Evolutionary conservation across 1,139 yeast genomes (phyloP), one percentile per base, ranked within the genome.

Genomic region (Protomyces inundatus): DNA sequence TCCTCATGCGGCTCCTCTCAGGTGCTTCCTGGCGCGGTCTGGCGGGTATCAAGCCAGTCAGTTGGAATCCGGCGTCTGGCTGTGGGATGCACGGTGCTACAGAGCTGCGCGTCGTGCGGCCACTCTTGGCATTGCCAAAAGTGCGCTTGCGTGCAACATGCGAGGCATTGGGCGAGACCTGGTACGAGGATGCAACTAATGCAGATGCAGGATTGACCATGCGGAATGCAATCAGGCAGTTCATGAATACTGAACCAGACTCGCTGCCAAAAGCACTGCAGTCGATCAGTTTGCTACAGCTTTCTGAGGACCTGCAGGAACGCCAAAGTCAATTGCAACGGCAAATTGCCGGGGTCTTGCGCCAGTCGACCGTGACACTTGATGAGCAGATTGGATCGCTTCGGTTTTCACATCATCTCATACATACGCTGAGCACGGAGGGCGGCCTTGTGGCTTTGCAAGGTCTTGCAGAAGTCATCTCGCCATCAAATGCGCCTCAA

Each of bases 161-260:
- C 66, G 51, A 61, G 4, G 62, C 64, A 0, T 72, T 79, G 39
- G 65, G 69, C 0, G 70, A 87, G 0, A 61, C 66, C 0, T 88
- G 93, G 91, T 83, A 84, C 51, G 90, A 87, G 69, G 96, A 88
- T 71, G 71, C 75, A 1, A 84, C 93, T 0, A 88, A 88, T 69
- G 69, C 70, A 4, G 87, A 87, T 68, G 72, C 78, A 0, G 67
- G 69, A 3, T 76, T 86, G 59, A 87, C 93, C 0, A 71, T 75
- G 51, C 75, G 95, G 40, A 88, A 88, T 69, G 74, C 77, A 0
- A 69, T 75, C 33, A 70, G 77, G 9, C 52, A 59, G 32, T 54
- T 74, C 37, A 64, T 73, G 3, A 34, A 60, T 6, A 61, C 57
- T 9, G 56, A 55, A 4, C 6, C 23, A 7, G n/a, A 30, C 5